Evolutionary conservation across 495 filamentous ascomycete genomes (phyloP).

Genomic region (Umbilicaria muhlenbergii): DNA sequence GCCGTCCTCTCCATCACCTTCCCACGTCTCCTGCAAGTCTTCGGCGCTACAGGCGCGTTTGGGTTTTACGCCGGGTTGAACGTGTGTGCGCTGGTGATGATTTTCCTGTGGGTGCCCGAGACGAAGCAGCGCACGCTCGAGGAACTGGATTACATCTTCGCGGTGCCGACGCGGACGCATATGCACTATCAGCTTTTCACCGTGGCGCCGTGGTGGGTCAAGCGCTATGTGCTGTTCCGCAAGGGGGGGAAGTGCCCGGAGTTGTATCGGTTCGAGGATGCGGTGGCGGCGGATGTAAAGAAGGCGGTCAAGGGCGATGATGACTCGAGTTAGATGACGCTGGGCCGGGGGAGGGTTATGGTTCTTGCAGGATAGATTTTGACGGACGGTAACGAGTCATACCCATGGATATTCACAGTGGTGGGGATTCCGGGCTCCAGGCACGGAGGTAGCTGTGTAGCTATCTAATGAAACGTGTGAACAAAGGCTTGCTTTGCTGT

Average conservation of each 20-base stretch:
- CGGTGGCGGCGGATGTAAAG: conserved; percentile 1
- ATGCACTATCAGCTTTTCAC: conserved; percentile 47
- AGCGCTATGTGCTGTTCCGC: conserved; percentile 44
- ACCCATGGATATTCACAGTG: no score
- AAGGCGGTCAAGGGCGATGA: background rate
- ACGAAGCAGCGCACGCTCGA: conserved; percentile 17
- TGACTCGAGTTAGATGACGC: no score
- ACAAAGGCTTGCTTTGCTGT: no score
- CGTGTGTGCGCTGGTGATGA: conserved; percentile 43
- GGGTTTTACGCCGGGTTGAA: conserved; percentile 48
- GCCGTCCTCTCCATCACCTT: conserved; percentile 49
- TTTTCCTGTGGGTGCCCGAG: conserved; percentile 46
- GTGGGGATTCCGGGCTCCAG: no score
- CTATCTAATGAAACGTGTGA: no score
- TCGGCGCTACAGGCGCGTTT: conserved; percentile 38
- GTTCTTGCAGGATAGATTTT: no score
- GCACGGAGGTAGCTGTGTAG: no score
- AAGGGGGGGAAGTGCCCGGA: conserved; percentile 38
- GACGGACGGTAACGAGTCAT: no score
- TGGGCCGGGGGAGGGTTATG: no score
- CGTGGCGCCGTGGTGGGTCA: conserved; percentile 50
- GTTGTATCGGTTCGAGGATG: conserved; percentile 43
- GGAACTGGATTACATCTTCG: conserved; percentile 29
- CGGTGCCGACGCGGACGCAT: conserved; percentile 48
- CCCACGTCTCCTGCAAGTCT: conserved; percentile 40